Base-by-base conservation (phyloP, 1,284 basidiomycete species). In the Sutorius eximius region DNA sequence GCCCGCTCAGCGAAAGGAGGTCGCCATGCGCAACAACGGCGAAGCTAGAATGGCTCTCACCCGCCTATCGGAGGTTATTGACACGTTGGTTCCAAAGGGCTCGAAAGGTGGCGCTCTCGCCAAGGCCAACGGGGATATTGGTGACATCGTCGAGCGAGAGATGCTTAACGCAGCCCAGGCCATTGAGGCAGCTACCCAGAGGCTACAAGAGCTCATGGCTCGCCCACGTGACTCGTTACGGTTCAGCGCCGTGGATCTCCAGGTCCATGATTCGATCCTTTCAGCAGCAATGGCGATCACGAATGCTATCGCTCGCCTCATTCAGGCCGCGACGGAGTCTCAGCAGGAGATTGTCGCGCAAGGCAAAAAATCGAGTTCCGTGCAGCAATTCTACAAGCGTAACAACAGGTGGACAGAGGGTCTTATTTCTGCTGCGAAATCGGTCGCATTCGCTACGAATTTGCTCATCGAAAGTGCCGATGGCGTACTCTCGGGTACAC, bases 371-470 rank as follows among this genome's bases (percentile, higher is more conserved):
- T 89, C 93, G 12, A 93, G 87, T 71, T 86, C 93, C 24, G 85
- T 80, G 20, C 94, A 97, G 73, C 96, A 98, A 68, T 99, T 99
- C 82, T 99, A 98, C 85, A 99, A 99, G 80, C 87, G 91, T 59
- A 98, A 99, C 85, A 98, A 99, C 75, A 86, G 97, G 59, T 99
- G 97, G 97, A 99, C 97, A 18, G 97, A 99, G 73, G 97, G 97
- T 62, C 87, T 99, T 61, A 96, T 99, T 64, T 97, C 94, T 32
- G 97, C 97, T 22, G 97, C 97, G 32, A 97, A 97, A 72, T 86
- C 97, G 7, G 97, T 99, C 46, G 97, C 97, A 3, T 97, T 96
- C 67, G 94, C 97, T 5, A 99, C 97, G n/a, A 91, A 86, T 57
- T 78, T 98, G 61, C 85, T 99, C 55, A 99, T 99, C 72, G 96